Evolutionary conservation across 768 basidiomycete species (phyloP), one percentile per base, ranked within the genome.

Genomic region (Lactarius hengduanensis): DNA sequence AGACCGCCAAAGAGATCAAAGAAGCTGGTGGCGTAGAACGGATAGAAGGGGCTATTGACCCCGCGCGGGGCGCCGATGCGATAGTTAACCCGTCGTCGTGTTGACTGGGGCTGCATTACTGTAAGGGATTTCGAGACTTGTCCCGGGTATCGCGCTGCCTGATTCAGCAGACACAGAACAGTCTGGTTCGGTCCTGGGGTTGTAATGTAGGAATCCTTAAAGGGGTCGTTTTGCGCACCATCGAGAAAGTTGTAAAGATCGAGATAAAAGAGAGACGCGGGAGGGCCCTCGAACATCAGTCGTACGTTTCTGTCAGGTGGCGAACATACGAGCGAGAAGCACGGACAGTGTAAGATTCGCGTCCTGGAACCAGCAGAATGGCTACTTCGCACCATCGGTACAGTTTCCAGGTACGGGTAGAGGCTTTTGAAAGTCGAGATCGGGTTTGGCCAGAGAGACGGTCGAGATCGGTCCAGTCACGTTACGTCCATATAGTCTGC

Each of bases 201-300:
- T 38, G 58, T 73, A 15, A 62, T 30, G 68, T 86, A 85, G 1
- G 79, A 85, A 70, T 83, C 80, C 50, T 78, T 76, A 72, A 90
- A 89, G 66, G 89, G 87, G 73, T 89, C 87, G 61, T 81, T 73
- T 72, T 91, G 89, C 0, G 88, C 77, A 4, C 90, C 89, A 69
- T 91, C 84, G 20, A 68, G 64, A 73, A 88, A 91, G 68, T 86
- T 86, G 78, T 88, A 91, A 9, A 83, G 75, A 60, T 82, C 81
- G 70, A 81, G 85, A 75, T 91, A 90, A 61, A 82, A 81, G 0
- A 84, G 86, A 18, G 86, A 85, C 18, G 84, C 76, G 70, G 77
- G 81, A 0, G 79, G 72, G 55, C 81, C 84, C 75, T 86, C 86
- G 63, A 85, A 85, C 81, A 87, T 84, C 84, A 86, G 69, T 30